Evolutionary conservation across 2,329 filamentous ascomycete species (phyloP), one percentile per base, ranked within the genome.

Genomic region (Beauveria sp.): DNA sequence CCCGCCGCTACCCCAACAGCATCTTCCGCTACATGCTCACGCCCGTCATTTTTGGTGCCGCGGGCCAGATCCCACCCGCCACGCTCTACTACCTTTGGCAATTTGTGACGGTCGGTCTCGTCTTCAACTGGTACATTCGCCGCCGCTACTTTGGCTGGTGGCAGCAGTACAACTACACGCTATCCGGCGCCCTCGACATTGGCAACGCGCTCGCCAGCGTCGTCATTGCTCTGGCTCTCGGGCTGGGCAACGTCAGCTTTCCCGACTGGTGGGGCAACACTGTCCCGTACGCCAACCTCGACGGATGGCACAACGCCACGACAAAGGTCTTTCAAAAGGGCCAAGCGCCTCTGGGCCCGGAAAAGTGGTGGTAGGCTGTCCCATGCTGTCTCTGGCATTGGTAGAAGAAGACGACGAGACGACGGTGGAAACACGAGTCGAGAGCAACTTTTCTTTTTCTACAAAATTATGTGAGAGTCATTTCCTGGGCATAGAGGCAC

Each of bases 121-220:
- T 82, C 61, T 85, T 85, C 74, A 84, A 85, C 68, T 79, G 77
- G 66, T 77, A 71, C 55, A 77, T 85, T 61, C 77, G 77, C 53
- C 71, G 77, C 61, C 74, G 75, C 58, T 83, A 72, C 70, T 74
- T 76, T 20, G 82, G 80, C 30, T 85, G 82, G 82, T 85, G 82
- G 82, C 77, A 68, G 68, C 67, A 67, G 67, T 86, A 83, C 73
- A 85, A 85, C 72, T 84, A 84, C 63, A 75, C 83, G 56, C 74
- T 81, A 0, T 83, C 81, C 10, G 82, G 81, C 0, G 81, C 78
- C 3, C 73, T 85, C 43, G 81, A 84, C 56, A 78, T 79, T 42
- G 83, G 81, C 22, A 76, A 83, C 1, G 79, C 79, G 1, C 69
- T 85, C 12, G 77, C 79, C 12, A 78, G 84, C 47, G 67, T 84